Conservation (phyloP, 2,329 filamentous ascomycete genomes). For the Penicillium sclerotiorum region DNA sequence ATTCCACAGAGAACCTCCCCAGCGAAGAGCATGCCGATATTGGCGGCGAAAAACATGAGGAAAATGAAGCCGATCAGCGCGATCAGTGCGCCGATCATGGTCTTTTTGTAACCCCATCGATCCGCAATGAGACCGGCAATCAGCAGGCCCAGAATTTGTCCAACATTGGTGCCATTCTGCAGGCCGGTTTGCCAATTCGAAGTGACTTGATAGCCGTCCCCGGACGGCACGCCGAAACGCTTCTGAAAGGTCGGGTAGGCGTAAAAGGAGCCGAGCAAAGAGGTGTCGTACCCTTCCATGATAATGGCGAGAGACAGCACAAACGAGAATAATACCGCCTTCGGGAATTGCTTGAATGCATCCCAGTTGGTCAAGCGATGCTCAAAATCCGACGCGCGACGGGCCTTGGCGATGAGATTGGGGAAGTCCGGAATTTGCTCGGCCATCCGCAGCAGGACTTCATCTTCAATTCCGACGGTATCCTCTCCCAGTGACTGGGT, state of each 20-base stretch:
- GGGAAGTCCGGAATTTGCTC: not conserved
- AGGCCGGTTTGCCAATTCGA: constrained; percentile 38
- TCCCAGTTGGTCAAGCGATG: constrained; percentile 38
- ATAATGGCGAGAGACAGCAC: constrained; percentile 40
- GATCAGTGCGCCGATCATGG: constrained; percentile 38
- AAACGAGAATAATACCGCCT: constrained; percentile 42
- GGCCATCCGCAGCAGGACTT: not conserved
- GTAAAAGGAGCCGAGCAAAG: constrained; percentile 38
- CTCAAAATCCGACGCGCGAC: constrained; percentile 21
- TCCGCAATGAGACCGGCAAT: constrained; percentile 33
- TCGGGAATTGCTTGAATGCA: constrained; percentile 33
- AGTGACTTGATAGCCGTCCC: constrained; percentile 27
- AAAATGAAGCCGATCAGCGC: constrained; percentile 48
- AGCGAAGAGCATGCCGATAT: no score
- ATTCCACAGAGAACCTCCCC: no score
- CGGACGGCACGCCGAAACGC: constrained; percentile 30
- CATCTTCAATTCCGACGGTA: not conserved
- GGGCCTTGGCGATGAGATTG: constrained; percentile 1
- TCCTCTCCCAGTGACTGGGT: not conserved
- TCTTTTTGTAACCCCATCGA: constrained; percentile 32
- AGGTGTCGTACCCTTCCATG: constrained; percentile 47
- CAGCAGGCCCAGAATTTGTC: constrained; percentile 32
- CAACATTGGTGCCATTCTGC: constrained; percentile 23
- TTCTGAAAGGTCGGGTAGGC: constrained; percentile 34
- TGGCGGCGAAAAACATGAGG: constrained; percentile 53